Percentiles rank a stretch among this genome's conserved stretches.
Conservation (phyloP, 1,284 basidiomycete genomes). For the Ganoderma meredithae region DNA sequence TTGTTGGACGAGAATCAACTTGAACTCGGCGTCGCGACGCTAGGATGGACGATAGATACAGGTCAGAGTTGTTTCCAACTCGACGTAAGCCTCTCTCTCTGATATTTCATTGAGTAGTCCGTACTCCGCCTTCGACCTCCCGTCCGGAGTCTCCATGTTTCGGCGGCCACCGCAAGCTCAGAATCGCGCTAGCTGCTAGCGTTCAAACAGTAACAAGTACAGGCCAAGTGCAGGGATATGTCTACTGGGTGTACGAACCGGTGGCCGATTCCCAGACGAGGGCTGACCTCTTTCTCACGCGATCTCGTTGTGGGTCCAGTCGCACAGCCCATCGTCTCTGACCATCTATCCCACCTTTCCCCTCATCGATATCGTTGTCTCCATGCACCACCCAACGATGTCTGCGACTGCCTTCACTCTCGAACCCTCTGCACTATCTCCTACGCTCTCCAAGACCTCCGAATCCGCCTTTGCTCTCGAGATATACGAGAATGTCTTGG, state of each 20-base stretch:
- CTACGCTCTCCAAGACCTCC: not conserved
- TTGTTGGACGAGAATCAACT: conserved; percentile 53
- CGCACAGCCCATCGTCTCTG: not conserved
- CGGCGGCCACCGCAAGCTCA: too few relatives aligned
- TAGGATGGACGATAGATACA: too few relatives aligned
- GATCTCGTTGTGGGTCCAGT: not conserved
- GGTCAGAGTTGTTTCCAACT: too few relatives aligned
- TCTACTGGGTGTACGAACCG: not conserved
- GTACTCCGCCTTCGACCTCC: too few relatives aligned
- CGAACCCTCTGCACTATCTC: not conserved
- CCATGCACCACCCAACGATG: not conserved
- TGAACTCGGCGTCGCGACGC: conserved; percentile 44
- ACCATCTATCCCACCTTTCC: too few relatives aligned
- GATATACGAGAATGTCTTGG: not conserved
- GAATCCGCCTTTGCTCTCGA: not conserved
- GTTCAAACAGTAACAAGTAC: too few relatives aligned
- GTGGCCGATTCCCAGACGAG: not conserved
- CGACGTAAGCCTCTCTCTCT: too few relatives aligned
- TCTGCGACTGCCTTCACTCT: not conserved
- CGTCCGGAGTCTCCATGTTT: not conserved
- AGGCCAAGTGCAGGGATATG: not conserved
- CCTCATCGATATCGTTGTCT: not conserved
- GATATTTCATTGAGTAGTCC: too few relatives aligned
- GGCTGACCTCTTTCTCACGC: not conserved
- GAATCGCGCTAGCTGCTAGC: too few relatives aligned